Percentiles rank a stretch among this genome's conserved stretches.
phyloP scores from a whole-genome alignment of 148 eudicot genomes.

The Spergularia marina region DNA sequence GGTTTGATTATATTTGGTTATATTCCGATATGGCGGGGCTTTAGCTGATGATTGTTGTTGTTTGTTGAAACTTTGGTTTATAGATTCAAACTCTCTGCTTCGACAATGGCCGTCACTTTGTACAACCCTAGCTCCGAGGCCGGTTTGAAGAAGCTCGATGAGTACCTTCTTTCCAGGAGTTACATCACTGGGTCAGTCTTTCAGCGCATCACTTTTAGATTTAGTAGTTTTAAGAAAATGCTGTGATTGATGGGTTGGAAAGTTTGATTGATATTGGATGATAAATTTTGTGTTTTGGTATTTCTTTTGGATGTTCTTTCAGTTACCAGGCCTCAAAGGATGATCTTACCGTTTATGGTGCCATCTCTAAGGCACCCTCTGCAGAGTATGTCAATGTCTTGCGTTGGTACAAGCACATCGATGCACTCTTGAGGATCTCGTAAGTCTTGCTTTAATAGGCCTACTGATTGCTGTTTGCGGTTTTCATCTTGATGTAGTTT shows the following conservation, averaged over 20 bases:
- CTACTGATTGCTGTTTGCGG: background rate
- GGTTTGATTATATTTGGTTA: too few species aligned
- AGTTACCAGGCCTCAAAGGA: slow-evolving; percentile 96
- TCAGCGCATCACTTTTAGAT: background rate
- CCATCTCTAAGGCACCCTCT: slow-evolving; percentile 61
- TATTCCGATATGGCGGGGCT: too few species aligned
- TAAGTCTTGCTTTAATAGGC: slow-evolving; percentile 32
- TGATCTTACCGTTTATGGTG: slow-evolving; percentile 68
- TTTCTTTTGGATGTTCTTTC: slow-evolving; percentile 1
- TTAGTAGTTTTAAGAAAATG: too few species aligned
- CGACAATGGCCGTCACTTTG: slow-evolving; percentile 71
- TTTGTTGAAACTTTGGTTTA: background rate
- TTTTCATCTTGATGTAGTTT: background rate
- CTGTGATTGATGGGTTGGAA: too few species aligned
- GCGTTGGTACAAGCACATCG: slow-evolving; percentile 87
- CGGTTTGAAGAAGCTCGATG: slow-evolving; percentile 91
- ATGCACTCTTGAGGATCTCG: slow-evolving; percentile 92
- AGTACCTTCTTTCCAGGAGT: slow-evolving; percentile 74
- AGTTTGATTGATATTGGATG: too few species aligned
- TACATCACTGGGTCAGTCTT: slow-evolving; percentile 73
- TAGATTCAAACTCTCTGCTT: slow-evolving; percentile 12
- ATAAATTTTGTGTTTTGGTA: background rate
- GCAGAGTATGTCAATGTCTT: slow-evolving; percentile 63
- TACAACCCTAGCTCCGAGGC: slow-evolving; percentile 48
- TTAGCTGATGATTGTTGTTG: background rate